Evolutionary conservation across 345 rosid genomes (phyloP), one percentile per base, ranked within the genome.

Genomic region (Mangifera indica): DNA sequence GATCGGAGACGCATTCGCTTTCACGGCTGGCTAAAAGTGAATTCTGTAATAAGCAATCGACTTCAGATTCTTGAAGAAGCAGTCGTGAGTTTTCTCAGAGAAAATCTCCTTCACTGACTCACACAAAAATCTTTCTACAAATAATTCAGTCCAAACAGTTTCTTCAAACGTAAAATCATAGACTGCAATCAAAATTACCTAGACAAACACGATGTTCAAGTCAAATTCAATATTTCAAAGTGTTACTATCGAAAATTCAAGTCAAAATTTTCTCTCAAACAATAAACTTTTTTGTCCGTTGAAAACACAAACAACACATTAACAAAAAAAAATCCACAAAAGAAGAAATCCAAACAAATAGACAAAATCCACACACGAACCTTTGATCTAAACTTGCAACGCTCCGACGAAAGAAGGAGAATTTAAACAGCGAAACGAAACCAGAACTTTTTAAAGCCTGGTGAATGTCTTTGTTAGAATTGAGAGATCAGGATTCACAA

Each of bases 1-100:
- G 86, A 80, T 79, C 82, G 72, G 81, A 66, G 29, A 73, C 57
- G 55, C 85, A 78, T 67, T 70, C 45, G 57, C 81, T 60, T 37
- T 21, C 24, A 21, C 25, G 21, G 18, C 20, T 15, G 15, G 13
- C 21, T 40, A 44, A 34, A 32, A 37, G 4, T 8, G 22, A 62
- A 20, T 62, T 40, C 46, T 8, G 26, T 20, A 4, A 49, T 49
- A 3, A 49, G 18, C 53, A 49, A 49, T 15, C 0, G 53, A 49
- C 53, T 52, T 18, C 45, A 34, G 72, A 66, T 29, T 26, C 64
- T 10, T 48, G 40, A 53, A 17, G 46, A 45, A 63, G 49, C 68
- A 46, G 44, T 25, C 32, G 55, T 21, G 34, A 67, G 56, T 22
- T 42, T 32, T 24, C 26, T 20, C 44, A 42, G 17, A 29, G 22